Conservation (phyloP, 2,329 filamentous ascomycete genomes). For the Dryadomyces quercus-mongolicae region DNA sequence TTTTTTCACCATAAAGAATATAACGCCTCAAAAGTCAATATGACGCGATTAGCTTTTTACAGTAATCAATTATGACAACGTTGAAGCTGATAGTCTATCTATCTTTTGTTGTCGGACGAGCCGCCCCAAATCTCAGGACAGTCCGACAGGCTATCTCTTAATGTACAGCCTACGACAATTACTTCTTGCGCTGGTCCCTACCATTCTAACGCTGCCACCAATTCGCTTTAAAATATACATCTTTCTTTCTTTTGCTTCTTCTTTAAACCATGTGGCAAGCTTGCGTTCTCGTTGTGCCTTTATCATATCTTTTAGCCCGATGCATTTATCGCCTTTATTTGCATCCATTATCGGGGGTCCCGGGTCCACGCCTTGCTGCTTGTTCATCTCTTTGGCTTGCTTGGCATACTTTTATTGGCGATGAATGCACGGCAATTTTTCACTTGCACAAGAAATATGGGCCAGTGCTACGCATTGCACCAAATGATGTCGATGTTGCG, state of each 20-base stretch:
- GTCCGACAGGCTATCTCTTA: background rate
- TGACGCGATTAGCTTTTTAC: too few species aligned
- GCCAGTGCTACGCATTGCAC: conserved; percentile 8
- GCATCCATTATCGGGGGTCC: conserved; percentile 20
- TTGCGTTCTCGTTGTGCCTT: background rate
- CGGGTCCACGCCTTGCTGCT: conserved; percentile 19
- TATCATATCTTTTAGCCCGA: background rate
- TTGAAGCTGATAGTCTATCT: background rate
- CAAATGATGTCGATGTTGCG: conserved; percentile 8
- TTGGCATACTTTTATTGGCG: conserved; percentile 6
- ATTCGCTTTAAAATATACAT: background rate
- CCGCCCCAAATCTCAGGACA: background rate
- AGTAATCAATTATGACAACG: too few species aligned
- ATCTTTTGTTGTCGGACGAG: background rate
- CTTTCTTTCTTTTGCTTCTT: background rate
- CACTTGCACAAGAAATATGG: conserved; percentile 9
- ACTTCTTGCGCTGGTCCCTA: too few species aligned
- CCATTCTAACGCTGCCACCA: background rate
- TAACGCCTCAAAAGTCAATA: too few species aligned
- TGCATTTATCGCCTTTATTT: conserved; percentile 26
- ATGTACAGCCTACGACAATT: background rate
- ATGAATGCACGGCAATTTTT: conserved; percentile 5
- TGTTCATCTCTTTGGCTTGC: conserved; percentile 13
- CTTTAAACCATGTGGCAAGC: background rate
- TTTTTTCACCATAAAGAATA: too few species aligned